Percentiles rank a stretch among this genome's conserved stretches.
phyloP scores from a whole-genome alignment of 2,329 filamentous ascomycete species.

The Pyricularia sp. region DNA sequence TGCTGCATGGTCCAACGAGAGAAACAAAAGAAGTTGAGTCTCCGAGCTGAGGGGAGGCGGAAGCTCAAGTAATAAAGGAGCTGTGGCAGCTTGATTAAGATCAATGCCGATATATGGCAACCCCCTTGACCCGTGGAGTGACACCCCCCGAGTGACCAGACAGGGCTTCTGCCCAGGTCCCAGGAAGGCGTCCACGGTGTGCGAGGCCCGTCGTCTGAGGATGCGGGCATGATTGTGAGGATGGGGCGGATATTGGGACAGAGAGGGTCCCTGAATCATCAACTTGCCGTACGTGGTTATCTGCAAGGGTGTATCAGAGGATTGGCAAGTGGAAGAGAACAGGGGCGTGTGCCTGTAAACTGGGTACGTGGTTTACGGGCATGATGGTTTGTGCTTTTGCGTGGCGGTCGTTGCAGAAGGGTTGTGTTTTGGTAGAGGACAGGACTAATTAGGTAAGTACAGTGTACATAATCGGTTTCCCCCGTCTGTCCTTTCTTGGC shows the following conservation, averaged over 20 bases:
- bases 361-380: not conserved
- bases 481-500: not conserved
- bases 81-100: conserved; percentile 1
- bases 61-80: conserved; percentile 1
- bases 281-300: not conserved
- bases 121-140: not conserved
- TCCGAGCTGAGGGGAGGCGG: not conserved
- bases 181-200: not conserved
- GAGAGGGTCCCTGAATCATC: not conserved
- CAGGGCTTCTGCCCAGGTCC: not conserved
- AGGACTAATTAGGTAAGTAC: not conserved
- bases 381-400: not conserved
- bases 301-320: not conserved
- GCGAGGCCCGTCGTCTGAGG: not conserved
- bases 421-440: not conserved
- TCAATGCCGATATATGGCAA: not conserved
- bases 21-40: not conserved
- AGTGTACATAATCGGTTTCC: not conserved
- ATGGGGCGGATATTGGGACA: not conserved
- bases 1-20: not conserved
- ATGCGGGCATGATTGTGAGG: not conserved
- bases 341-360: not conserved
- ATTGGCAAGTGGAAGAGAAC: not conserved
- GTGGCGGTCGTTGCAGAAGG: not conserved
- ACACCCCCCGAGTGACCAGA: not conserved